These are phyloP conservation scores for Mariannaea sp. DNA, from an alignment of 2,329 filamentous ascomycete genomes.

Conservation along the genomic window DNA sequence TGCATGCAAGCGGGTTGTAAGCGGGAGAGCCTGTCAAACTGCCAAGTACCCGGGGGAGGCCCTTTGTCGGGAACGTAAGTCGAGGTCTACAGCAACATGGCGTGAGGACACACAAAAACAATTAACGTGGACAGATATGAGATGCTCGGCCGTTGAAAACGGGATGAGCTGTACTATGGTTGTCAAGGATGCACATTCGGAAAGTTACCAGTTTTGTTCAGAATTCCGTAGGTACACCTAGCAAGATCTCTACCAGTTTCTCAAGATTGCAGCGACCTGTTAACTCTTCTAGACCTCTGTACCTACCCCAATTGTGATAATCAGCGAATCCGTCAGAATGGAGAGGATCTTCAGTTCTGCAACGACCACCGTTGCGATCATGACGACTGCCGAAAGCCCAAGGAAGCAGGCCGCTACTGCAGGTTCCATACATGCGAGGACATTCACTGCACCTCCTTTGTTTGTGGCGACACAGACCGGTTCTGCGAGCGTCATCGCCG, in stretches of 20 bases:
- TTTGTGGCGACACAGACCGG: slow-evolving; percentile 23
- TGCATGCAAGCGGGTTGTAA: slow-evolving; percentile 34
- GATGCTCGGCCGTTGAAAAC: slow-evolving; percentile 32
- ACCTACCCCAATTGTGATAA: slow-evolving; percentile 31
- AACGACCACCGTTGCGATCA: slow-evolving; percentile 37
- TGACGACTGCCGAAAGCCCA: slow-evolving; percentile 28
- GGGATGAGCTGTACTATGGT: slow-evolving; percentile 30
- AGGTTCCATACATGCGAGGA: slow-evolving; percentile 37
- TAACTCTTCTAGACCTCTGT: slow-evolving; percentile 37
- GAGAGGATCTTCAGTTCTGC: slow-evolving; percentile 35
- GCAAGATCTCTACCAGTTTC: rapidly evolving
- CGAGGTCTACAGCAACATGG: too few relatives aligned
- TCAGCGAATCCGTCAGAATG: slow-evolving; percentile 24
- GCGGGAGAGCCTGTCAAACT: slow-evolving; percentile 24
- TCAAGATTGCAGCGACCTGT: neutral
- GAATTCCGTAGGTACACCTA: slow-evolving; percentile 30
- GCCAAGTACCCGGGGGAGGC: slow-evolving; percentile 32
- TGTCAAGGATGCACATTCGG: slow-evolving; percentile 27
- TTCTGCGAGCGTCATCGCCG: slow-evolving; percentile 40
- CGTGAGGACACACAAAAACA: neutral
- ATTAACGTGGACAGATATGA: slow-evolving; percentile 28
- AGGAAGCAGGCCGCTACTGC: slow-evolving; percentile 31
- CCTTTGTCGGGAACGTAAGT: slow-evolving; percentile 36
- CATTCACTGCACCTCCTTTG: slow-evolving; percentile 32
- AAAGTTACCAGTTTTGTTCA: slow-evolving; percentile 29